These are phyloP conservation scores for Entophlyctis luteolus DNA, from an alignment of 192 early-diverging fungal species.

Conservation along the genomic window DNA sequence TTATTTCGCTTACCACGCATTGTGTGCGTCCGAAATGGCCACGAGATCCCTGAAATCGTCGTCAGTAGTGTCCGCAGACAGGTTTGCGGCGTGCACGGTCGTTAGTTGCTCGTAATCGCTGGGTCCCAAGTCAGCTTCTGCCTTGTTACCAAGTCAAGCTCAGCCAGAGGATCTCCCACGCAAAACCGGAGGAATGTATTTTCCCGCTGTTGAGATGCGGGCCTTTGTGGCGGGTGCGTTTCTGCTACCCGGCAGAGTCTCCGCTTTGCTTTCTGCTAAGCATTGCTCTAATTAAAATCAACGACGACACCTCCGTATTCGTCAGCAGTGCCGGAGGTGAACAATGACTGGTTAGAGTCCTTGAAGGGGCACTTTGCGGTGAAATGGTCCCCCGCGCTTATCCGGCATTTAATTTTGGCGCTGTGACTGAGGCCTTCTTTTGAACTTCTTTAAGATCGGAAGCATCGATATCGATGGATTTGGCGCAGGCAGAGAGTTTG, in stretches of 20 bases:
- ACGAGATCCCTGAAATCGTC: slow-evolving; percentile 85
- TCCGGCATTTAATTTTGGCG: slow-evolving; percentile 89
- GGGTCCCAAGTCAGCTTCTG: slow-evolving; percentile 13
- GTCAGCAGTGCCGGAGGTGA: too few species aligned
- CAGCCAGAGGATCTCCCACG: slow-evolving; percentile 58
- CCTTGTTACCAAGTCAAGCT: slow-evolving; percentile 10
- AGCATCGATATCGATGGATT: slow-evolving; percentile 43
- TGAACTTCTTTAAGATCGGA: slow-evolving; percentile 60
- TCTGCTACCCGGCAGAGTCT: too few species aligned
- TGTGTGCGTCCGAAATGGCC: slow-evolving; percentile 77
- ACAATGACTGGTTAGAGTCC: slow-evolving; percentile 81
- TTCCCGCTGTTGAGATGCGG: too few species aligned
- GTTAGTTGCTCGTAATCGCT: slow-evolving; percentile 46
- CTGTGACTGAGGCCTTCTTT: slow-evolving; percentile 55
- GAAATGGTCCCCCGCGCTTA: slow-evolving; percentile 94
- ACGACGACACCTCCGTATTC: too few species aligned
- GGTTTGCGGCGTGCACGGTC: slow-evolving; percentile 85
- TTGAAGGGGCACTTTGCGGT: slow-evolving; percentile 98
- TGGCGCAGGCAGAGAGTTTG: slow-evolving; percentile 72
- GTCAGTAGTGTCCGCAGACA: slow-evolving; percentile 90
- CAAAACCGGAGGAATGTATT: slow-evolving; percentile 85
- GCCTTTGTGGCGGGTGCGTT: too few species aligned
- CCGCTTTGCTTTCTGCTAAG: too few species aligned
- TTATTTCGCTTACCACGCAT: slow-evolving; percentile 58
- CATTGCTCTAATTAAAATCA: too few species aligned